Evolutionary conservation across 257 asterid genomes (phyloP), one percentile per base, ranked within the genome.

Genomic region (Solanum lycopersicoides): DNA sequence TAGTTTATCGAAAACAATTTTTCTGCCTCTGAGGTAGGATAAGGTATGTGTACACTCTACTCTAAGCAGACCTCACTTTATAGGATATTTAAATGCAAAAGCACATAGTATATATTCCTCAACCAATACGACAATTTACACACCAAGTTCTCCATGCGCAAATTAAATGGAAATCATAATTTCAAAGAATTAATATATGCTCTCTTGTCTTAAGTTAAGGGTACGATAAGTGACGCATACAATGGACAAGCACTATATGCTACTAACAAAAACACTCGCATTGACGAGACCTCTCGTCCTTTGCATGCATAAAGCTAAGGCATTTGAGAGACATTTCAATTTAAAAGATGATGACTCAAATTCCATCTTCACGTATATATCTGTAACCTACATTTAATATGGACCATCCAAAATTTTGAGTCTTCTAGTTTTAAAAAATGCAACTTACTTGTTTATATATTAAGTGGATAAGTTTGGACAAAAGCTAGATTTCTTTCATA

Each of bases 251-350:
- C 65, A 44, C 30, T 77, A 47, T 7, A 53, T 34, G 35, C 34
- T 12, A 28, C 39, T 10, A 25, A 42, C 63, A 23, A 15, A 65
- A 35, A 44, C 37, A 28, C 50, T 79, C 9, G 47, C 30, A 72
- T 72, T 80, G 88, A 89, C 50, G 34, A 90, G 89, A 82, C 89
- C 85, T 63, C 50, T 20, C 18, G 20, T 66, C 35, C 6, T 37
- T 68, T 74, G 89, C 86, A 65, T 69, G 89, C 59, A 63, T 75
- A 88, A 86, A 88, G 92, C 37, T 25, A 86, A 90, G 86, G 86
- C 87, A 88, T 65, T 82, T 41, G 9, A 25, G 77, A 56, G 65
- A 65, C 41, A 14, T 6, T 53, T 69, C 53, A 75, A 4, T 12
- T 37, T 42, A 3, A 37, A 42, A 37, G 30, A 53, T 41, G 42